Evolutionary conservation across 1,284 basidiomycete genomes (phyloP).

Genomic region (Leccinum subspadiceum): DNA sequence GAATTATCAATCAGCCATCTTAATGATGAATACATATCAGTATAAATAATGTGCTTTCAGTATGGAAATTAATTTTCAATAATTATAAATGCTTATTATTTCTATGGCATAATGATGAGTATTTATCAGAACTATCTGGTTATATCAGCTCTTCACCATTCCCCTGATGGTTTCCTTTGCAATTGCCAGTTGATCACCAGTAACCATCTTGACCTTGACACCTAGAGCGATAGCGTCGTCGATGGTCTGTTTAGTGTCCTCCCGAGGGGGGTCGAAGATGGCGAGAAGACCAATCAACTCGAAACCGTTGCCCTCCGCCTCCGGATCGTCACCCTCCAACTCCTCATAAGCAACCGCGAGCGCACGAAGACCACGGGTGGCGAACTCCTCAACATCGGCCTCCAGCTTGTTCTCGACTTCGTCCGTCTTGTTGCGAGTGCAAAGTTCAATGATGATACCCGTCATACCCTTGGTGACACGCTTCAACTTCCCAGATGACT

Average conservation of each 20-base stretch:
- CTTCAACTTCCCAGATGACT: conserved; percentile 91
- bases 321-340: conserved; percentile 76
- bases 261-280: conserved; percentile 97
- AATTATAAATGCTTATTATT: too few species aligned
- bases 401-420: conserved; percentile 90
- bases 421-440: conserved; percentile 94
- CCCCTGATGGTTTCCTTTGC: too few species aligned
- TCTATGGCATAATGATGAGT: too few species aligned
- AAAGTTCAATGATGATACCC: conserved; percentile 93
- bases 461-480: conserved; percentile 99
- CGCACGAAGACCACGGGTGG: conserved; percentile 94
- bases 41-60: too few species aligned
- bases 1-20: too few species aligned
- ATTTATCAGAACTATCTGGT: too few species aligned
- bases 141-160: too few species aligned
- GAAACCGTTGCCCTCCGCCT: conserved; percentile 91
- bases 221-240: conserved; percentile 95
- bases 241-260: conserved; percentile 98
- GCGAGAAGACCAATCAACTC: conserved; percentile 96
- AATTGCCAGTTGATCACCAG: too few species aligned
- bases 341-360: conserved; percentile 97
- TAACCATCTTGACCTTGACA: conserved; percentile 47
- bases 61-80: too few species aligned
- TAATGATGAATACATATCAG: too few species aligned
- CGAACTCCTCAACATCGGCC: conserved; percentile 94